Evolutionary conservation across 352 stramenopile genomes (phyloP), one percentile per base, ranked within the genome.

Genomic region (Phytopythium sindhum): DNA sequence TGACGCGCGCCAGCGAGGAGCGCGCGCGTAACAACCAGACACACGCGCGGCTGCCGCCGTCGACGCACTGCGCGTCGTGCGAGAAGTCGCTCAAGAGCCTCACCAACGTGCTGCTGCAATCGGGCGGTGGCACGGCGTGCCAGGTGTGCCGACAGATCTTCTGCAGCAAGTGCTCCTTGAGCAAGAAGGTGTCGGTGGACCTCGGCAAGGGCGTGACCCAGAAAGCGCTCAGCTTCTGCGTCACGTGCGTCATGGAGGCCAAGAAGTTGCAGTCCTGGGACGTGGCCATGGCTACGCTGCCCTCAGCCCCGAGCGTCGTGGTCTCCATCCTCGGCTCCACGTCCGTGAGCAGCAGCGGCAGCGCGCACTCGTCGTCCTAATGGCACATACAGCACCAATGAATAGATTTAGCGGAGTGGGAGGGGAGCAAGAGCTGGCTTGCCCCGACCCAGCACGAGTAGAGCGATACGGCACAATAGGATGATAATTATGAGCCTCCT

Each of bases 191-290:
- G 39, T 65, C 65, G 8, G 61, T 81, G 35, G 74, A 77, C 26
- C 47, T 78, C 17, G 44, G 66, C 19, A 76, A 76, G 33, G 73
- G 73, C 1, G 69, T 78, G 35, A 78, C 73, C 10, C 77, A 80
- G 42, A 80, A 80, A 33, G 59, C 64, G 47, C 70, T 90, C 24
- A 63, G 74, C 15, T 91, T 90, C 56, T 91, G 82, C 63, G 65
- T 80, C 24, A 70, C 56, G 23, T 91, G 82, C 69, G 74, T 88
- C 8, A 44, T 88, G 4, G 83, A 84, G 51, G 72, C 79, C 39
- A 84, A 79, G 53, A 65, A 74, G n/a, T 14, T 80, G 9, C 77
- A 74, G 26, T 72, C 78, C 10, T 75, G 70, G 65, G 69, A 74
- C 57, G 75, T 88, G n/a, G 78, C 72, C 3, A 57, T 77, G 17